phyloP scores from a whole-genome alignment of 331 rosid genomes.

The Acacia pycnantha region DNA sequence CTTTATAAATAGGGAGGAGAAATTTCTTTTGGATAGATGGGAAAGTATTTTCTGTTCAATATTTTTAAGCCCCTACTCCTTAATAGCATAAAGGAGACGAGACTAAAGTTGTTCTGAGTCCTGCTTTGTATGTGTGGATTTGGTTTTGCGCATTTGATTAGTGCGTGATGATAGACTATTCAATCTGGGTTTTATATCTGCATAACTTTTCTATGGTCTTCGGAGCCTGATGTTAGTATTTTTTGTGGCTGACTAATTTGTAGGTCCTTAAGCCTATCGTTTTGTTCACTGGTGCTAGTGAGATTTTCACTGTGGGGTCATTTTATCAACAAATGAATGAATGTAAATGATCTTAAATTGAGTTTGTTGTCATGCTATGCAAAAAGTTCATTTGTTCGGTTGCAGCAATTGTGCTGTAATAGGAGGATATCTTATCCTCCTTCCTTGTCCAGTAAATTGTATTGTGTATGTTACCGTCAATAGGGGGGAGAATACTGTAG shows the following conservation, averaged over 20 bases:
- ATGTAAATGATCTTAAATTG: background rate
- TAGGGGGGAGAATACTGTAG: background rate
- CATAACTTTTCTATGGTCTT: background rate
- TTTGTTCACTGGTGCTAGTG: background rate
- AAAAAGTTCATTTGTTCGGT: background rate
- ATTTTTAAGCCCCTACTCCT: too few species aligned
- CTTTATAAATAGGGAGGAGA: too few species aligned
- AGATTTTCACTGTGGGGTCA: background rate
- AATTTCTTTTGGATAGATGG: too few species aligned
- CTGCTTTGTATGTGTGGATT: too few species aligned
- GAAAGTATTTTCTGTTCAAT: too few species aligned
- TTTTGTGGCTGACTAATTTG: background rate
- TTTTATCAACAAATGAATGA: background rate
- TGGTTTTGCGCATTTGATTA: too few species aligned
- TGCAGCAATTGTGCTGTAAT: background rate
- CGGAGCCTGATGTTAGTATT: background rate
- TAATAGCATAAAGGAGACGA: too few species aligned
- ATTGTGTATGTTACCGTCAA: background rate
- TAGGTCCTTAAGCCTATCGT: background rate
- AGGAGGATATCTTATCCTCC: background rate
- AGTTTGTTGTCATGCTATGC: background rate
- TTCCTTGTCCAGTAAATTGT: background rate
- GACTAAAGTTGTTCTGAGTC: too few species aligned
- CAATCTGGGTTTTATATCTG: too few species aligned
- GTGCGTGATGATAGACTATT: too few species aligned